Conservation (phyloP, 2,329 filamentous ascomycete genomes). For the Arthrinium phaeospermum region DNA sequence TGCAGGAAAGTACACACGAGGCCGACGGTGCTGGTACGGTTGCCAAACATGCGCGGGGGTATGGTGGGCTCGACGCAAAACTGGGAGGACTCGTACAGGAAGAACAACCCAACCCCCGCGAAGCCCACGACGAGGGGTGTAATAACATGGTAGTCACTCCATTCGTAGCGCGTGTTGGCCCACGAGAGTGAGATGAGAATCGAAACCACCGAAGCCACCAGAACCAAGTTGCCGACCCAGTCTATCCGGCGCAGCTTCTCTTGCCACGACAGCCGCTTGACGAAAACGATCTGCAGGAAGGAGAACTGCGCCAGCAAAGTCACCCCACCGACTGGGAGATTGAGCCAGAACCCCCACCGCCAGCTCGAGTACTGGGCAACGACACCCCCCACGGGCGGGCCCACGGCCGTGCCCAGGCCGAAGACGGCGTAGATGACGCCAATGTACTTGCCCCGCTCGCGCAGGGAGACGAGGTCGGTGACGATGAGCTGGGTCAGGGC, state of each 20-base stretch:
- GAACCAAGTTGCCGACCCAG: too few species aligned
- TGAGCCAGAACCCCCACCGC: conserved; percentile 30
- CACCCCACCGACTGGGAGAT: conserved; percentile 30
- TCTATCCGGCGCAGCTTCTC: too few species aligned
- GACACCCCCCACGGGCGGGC: neutral
- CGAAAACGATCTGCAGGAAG: conserved; percentile 13
- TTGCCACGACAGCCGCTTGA: too few species aligned
- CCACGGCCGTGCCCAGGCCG: neutral
- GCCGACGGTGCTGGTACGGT: conserved; percentile 41
- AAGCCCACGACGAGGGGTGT: too few species aligned
- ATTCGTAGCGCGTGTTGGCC: too few species aligned
- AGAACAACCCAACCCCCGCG: neutral
- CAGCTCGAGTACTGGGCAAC: conserved; percentile 22
- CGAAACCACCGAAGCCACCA: too few species aligned
- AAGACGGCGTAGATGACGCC: neutral
- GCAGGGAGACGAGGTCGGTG: neutral
- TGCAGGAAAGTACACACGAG: conserved; percentile 43
- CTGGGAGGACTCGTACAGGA: conserved; percentile 29
- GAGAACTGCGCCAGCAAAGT: conserved; percentile 23
- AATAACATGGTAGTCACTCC: conserved; percentile 35
- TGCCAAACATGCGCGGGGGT: conserved; percentile 45
- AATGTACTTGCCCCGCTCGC: neutral
- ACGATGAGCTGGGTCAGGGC: conserved; percentile 5
- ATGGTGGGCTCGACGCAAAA: conserved; percentile 35
- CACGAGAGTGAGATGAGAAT: too few species aligned